Evolutionary conservation across 768 basidiomycete genomes (phyloP).

Genomic region (Gymnopilus dilepis): DNA sequence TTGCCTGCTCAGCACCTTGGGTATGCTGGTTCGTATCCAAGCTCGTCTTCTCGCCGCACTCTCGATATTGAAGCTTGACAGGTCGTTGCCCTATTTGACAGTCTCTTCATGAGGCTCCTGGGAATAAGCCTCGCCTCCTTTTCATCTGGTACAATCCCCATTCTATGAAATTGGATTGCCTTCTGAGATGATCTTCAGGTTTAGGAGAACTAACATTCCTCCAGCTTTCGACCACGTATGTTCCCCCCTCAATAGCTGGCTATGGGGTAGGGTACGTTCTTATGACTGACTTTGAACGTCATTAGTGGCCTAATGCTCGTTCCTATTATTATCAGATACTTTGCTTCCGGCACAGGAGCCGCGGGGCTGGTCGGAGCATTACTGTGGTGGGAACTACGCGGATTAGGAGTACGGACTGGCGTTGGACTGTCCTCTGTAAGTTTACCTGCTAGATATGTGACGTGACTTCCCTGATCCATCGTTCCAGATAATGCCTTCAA

Average conservation of each 20-base stretch:
- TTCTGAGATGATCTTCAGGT: slow-evolving; percentile 47
- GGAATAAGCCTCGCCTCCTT: slow-evolving; percentile 70
- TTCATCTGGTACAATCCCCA: slow-evolving; percentile 64
- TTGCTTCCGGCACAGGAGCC: slow-evolving; percentile 92
- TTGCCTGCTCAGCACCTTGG: slow-evolving; percentile 72
- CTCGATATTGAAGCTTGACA: slow-evolving; percentile 32
- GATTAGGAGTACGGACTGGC: slow-evolving; percentile 81
- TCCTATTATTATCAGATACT: slow-evolving; percentile 60
- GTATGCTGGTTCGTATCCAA: slow-evolving; percentile 78
- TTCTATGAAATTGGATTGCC: neutral
- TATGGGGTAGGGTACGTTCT: slow-evolving; percentile 78
- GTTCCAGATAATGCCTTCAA: slow-evolving; percentile 75
- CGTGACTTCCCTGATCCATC: slow-evolving; percentile 10
- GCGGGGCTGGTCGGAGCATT: slow-evolving; percentile 93
- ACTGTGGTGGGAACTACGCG: slow-evolving; percentile 92
- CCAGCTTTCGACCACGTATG: slow-evolving; percentile 86
- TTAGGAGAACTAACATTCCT: slow-evolving; percentile 95
- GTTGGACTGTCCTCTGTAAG: slow-evolving; percentile 84
- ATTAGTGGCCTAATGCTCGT: neutral
- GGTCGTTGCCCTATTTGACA: slow-evolving; percentile 79
- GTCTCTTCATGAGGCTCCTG: slow-evolving; percentile 69
- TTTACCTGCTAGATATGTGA: neutral
- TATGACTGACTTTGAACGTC: neutral
- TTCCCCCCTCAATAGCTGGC: slow-evolving; percentile 70
- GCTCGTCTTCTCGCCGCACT: neutral